Base-by-base conservation (phyloP, 345 rosid species). In the Eucalyptus erythrocorys region DNA sequence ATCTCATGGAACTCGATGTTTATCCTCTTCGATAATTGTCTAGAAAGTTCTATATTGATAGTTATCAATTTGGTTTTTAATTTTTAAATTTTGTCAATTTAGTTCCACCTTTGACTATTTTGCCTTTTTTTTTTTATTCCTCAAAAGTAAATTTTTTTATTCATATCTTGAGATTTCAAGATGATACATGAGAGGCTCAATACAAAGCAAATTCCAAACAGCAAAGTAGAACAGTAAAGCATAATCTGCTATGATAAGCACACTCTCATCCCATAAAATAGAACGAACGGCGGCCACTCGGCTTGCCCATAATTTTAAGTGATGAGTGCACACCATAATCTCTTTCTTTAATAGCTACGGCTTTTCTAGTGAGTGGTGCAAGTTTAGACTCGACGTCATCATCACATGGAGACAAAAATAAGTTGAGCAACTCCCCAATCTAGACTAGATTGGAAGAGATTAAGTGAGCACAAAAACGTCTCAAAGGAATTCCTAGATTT, bases 41-140 rank as follows among this genome's bases (percentile, higher is more conserved):
- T 6, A 0, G 13, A 17, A 37, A 37, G 27, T 37, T 0, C 1
- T 21, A 5, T 2, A 76, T 76, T 1, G 3, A 40, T 19, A 13
- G 22, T 10, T 11, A 24, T 12, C 27, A 76, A 68, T 8, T 76
- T 10, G 0, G 4, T 21, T 4, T 0, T 34, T 3, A 8, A 1
- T 8, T 37, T 71, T 5, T 19, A 0, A 19, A 1, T 17, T 37
- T 37, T 40, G 3, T 1, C 82, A 37, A 0, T 71, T 37, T 1
- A 5, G 0, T 71, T 40, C 0, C 0, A 0, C 22, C 14, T 8
- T 10, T 10, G 26, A 19, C 13, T 5, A 14, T 71, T 34, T 71
- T 7, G 30, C 1, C 61, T 7, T 3, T 51, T 19, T 19, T 1
- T 14, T 19, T 51, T 19, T 19, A n/a, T n/a, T n/a, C n/a, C 57